A percentile compares a stretch with the other conserved stretches of the same genome.
phyloP scores from a whole-genome alignment of 441 rosid genomes.

The Populus tomentosa region DNA sequence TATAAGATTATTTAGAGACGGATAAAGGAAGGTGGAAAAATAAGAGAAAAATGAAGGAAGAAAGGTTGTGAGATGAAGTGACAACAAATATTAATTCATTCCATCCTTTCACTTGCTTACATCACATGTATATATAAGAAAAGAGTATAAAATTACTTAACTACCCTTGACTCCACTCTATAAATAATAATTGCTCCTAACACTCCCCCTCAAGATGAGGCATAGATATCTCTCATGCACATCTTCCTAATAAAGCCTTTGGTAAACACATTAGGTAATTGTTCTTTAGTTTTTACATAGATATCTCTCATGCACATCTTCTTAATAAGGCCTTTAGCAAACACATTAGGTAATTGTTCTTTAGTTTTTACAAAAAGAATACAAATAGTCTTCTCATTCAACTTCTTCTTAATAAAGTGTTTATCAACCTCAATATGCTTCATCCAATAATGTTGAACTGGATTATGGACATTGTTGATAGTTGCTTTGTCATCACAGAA shows the following conservation, averaged over 20 bases:
- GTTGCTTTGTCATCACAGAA: neutral
- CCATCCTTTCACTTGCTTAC: neutral
- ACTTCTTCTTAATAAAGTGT: neutral
- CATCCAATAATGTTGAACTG: neutral
- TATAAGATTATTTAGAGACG: neutral
- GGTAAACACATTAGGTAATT: neutral
- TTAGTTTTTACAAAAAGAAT: too few relatives aligned
- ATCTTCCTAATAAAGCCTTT: neutral
- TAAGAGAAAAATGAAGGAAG: neutral
- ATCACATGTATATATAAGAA: neutral
- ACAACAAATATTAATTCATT: neutral
- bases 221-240: neutral
- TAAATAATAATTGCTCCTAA: neutral
- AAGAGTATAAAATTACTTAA: neutral
- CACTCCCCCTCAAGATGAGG: neutral
- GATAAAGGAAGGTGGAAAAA: neutral
- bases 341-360: too few relatives aligned
- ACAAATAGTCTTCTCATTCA: neutral
- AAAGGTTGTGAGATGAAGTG: neutral
- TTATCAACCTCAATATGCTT: neutral
- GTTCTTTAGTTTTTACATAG: too few relatives aligned
- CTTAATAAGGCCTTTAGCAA: too few relatives aligned
- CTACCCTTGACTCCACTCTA: neutral
- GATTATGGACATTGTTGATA: neutral
- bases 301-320: too few relatives aligned